Conservation (phyloP, 306 rosid genomes). For the Acacia confusa region DNA sequence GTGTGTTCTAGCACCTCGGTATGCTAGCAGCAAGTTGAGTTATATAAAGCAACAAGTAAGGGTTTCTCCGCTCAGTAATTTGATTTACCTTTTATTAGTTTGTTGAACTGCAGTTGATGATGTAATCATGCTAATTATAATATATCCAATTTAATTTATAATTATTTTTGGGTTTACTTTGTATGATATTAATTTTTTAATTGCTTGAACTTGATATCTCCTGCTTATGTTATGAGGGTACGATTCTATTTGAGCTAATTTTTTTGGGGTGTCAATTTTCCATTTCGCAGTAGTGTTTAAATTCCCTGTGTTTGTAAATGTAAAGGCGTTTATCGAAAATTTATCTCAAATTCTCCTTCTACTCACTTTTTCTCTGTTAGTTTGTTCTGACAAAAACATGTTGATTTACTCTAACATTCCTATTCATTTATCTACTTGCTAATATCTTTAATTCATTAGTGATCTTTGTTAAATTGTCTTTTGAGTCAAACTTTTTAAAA, state of each 20-base stretch:
- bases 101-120: background rate
- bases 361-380: background rate
- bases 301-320: conserved; percentile 36
- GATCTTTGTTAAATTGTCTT: background rate
- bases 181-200: conserved; percentile 18
- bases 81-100: background rate
- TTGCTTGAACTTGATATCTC: conserved; percentile 31
- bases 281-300: background rate
- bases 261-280: conserved; percentile 26
- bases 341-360: background rate
- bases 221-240: conserved; percentile 37
- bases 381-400: background rate
- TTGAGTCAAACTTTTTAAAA: conserved; percentile 21
- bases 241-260: conserved; percentile 35
- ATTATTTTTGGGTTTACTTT: background rate
- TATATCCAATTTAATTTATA: too few species aligned
- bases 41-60: conserved; percentile 62
- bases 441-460: background rate
- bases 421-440: background rate
- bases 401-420: conserved; percentile 13
- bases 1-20: conserved; percentile 83
- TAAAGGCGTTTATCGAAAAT: conserved; percentile 25
- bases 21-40: conserved; percentile 78
- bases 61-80: background rate
- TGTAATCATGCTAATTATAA: too few species aligned